phyloP scores from a whole-genome alignment of 2,329 filamentous ascomycete species.

The Clathrospora elynae region DNA sequence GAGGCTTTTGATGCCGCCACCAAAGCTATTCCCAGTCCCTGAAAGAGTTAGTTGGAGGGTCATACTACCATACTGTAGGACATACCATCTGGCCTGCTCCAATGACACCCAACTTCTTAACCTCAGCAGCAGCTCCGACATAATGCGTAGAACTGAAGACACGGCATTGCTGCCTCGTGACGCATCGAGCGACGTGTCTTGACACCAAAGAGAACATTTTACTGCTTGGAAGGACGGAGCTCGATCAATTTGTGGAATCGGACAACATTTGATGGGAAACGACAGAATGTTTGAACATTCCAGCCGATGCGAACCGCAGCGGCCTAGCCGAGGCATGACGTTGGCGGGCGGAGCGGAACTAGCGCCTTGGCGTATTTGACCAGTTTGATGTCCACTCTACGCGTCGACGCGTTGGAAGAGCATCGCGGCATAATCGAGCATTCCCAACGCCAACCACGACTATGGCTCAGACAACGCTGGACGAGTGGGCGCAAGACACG shows the following conservation, averaged over 20 bases:
- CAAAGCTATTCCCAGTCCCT: constrained; percentile 95
- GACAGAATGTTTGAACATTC: not conserved
- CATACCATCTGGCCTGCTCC: constrained; percentile 95
- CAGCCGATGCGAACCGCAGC: constrained; percentile 35
- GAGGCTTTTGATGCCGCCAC: constrained; percentile 85
- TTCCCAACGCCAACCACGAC: constrained; percentile 34
- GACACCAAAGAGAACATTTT: constrained; percentile 44
- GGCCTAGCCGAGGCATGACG: constrained; percentile 30
- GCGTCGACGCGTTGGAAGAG: constrained; percentile 40
- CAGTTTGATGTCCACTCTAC: constrained; percentile 38
- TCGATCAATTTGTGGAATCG: not conserved
- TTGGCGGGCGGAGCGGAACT: constrained; percentile 10
- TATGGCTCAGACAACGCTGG: constrained; percentile 48
- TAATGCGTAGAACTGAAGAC: constrained; percentile 71
- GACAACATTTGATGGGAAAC: constrained; percentile 25
- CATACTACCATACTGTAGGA: not conserved
- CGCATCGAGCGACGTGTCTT: constrained; percentile 32
- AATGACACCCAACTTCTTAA: constrained; percentile 88
- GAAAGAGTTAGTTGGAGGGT: constrained; percentile 25
- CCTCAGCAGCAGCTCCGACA: constrained; percentile 66
- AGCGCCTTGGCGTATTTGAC: constrained; percentile 31
- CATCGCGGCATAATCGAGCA: constrained; percentile 14
- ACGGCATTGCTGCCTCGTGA: constrained; percentile 45
- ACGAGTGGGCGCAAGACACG: constrained; percentile 52
- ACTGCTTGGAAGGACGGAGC: not conserved